phyloP scores from a whole-genome alignment of 1,284 basidiomycete genomes.

The Melampsora occidentalis region DNA sequence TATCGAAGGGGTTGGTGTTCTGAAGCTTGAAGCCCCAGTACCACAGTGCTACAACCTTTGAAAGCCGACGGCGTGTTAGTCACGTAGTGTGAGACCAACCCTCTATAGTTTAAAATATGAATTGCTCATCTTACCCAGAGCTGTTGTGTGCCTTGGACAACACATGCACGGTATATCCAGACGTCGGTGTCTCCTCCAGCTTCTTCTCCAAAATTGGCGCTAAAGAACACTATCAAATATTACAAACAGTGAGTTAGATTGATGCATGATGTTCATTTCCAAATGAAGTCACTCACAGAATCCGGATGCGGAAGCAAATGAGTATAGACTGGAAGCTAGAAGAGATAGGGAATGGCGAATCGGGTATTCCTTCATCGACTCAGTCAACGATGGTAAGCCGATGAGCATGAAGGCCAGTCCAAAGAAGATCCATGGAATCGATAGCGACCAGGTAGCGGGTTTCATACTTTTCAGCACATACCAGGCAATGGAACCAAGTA shows the following conservation, averaged over 20 bases:
- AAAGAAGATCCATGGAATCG: constrained; percentile 83
- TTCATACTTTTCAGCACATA: constrained; percentile 80
- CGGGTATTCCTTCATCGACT: constrained; percentile 46
- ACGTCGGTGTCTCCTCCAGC: constrained; percentile 87
- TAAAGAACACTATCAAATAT: constrained; percentile 65
- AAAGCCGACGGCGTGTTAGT: background rate
- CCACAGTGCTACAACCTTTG: constrained; percentile 86
- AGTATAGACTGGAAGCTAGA: constrained; percentile 81
- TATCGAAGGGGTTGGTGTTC: constrained; percentile 57
- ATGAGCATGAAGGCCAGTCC: constrained; percentile 83
- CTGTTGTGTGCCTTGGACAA: constrained; percentile 65
- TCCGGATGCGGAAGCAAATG: constrained; percentile 77
- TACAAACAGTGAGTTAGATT: background rate
- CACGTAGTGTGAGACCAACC: background rate
- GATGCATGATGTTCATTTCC: background rate
- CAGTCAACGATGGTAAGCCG: constrained; percentile 72
- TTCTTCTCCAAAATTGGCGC: constrained; percentile 92
- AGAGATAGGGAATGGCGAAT: constrained; percentile 63
- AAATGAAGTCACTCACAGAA: constrained; percentile 58
- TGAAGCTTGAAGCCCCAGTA: constrained; percentile 85
- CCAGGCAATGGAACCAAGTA: constrained; percentile 79
- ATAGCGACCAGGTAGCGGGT: constrained; percentile 79
- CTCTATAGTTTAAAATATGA: background rate
- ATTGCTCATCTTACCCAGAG: constrained; percentile 24
- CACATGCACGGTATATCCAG: constrained; percentile 80